phyloP scores from a whole-genome alignment of 2,329 filamentous ascomycete genomes.

The Xylariaceae sp. region DNA sequence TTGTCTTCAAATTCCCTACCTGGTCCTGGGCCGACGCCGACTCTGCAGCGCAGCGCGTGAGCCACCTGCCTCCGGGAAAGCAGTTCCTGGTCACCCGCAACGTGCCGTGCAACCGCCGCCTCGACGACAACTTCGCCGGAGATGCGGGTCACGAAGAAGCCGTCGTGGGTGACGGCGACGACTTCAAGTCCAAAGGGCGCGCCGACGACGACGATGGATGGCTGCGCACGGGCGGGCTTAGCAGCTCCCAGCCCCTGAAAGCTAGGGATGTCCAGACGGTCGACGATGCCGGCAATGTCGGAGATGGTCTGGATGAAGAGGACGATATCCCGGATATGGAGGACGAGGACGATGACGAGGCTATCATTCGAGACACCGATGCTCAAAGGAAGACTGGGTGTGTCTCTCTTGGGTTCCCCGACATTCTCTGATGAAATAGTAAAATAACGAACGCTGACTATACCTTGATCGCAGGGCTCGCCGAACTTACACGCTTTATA shows the following conservation, averaged over 20 bases:
- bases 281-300: constrained; percentile 81
- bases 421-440: too few relatives aligned
- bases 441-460: too few relatives aligned
- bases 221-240: constrained; percentile 78
- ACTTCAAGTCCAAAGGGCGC: constrained; percentile 41
- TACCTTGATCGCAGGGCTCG: constrained; percentile 50
- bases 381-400: constrained; percentile 40
- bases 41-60: constrained; percentile 66
- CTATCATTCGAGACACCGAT: constrained; percentile 76
- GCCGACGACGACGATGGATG: constrained; percentile 74
- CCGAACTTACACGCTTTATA: constrained; percentile 96
- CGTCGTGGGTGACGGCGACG: constrained; percentile 72
- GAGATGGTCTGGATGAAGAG: constrained; percentile 63
- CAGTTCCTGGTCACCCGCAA: constrained; percentile 94
- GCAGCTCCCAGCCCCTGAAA: constrained; percentile 67
- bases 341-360: constrained; percentile 91
- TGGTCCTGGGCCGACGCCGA: constrained; percentile 95
- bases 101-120: constrained; percentile 83
- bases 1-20: constrained; percentile 97
- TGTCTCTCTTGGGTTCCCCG: too few relatives aligned
- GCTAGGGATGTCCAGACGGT: constrained; percentile 78
- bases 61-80: constrained; percentile 78
- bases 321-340: constrained; percentile 97
- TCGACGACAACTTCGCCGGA: constrained; percentile 89
- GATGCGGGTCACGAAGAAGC: constrained; percentile 81